Evolutionary conservation across 768 basidiomycete species (phyloP).

Genomic region (Nidula microcarpa): DNA sequence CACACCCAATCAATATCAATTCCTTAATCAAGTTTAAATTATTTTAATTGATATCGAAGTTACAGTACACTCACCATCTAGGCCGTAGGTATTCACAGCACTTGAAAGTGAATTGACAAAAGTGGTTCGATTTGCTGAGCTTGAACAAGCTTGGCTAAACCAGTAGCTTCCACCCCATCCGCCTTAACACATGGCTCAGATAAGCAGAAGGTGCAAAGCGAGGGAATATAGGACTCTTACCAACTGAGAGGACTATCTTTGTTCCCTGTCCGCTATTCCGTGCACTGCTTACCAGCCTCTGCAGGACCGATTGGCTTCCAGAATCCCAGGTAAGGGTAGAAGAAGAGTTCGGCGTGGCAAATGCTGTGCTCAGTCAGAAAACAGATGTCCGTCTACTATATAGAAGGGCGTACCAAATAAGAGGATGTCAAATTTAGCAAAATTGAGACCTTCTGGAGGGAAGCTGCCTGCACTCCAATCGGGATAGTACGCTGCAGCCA

Average conservation of each 20-base stretch:
- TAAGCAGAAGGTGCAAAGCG: background rate
- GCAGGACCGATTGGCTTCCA: slow-evolving; percentile 48
- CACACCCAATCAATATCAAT: slow-evolving; percentile 56
- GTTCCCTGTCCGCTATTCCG: slow-evolving; percentile 57
- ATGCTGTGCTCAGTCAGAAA: slow-evolving; percentile 31
- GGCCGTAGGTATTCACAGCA: slow-evolving; percentile 53
- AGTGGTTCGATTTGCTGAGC: slow-evolving; percentile 42
- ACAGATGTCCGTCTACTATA: background rate
- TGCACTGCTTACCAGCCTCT: slow-evolving; percentile 52
- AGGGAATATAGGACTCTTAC: slow-evolving; percentile 32
- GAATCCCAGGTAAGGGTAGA: slow-evolving; percentile 47
- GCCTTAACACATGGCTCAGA: slow-evolving; percentile 27
- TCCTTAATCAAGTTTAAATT: slow-evolving; percentile 11
- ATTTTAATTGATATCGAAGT: slow-evolving; percentile 31
- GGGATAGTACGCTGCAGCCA: slow-evolving; percentile 46
- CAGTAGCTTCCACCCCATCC: slow-evolving; percentile 72
- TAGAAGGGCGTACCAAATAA: slow-evolving; percentile 46
- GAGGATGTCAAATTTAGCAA: slow-evolving; percentile 61
- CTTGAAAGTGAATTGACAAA: slow-evolving; percentile 54
- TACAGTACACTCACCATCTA: slow-evolving; percentile 59
- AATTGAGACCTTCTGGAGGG: slow-evolving; percentile 60
- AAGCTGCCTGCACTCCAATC: slow-evolving; percentile 45
- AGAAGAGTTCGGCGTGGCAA: slow-evolving; percentile 63
- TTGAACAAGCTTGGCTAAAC: slow-evolving; percentile 61
- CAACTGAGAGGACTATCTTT: slow-evolving; percentile 64